Evolutionary conservation across 1,284 basidiomycete species (phyloP).

Genomic region (Sanguinoderma infundibulare): DNA sequence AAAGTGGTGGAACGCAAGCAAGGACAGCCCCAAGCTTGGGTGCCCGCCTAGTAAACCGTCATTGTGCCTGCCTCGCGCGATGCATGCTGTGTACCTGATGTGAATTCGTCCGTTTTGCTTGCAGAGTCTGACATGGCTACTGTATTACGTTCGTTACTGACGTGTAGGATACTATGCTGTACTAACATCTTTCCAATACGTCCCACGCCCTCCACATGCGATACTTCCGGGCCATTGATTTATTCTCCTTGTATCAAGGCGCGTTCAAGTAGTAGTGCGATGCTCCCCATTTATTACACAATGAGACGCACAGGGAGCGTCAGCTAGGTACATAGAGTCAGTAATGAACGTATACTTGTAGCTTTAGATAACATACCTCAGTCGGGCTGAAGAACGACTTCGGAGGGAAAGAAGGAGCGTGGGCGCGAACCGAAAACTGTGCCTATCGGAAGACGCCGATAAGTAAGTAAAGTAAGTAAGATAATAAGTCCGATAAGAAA

Average conservation of each 20-base stretch:
- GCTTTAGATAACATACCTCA: too few species aligned
- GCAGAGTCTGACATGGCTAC: not conserved
- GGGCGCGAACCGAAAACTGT: too few species aligned
- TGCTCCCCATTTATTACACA: not conserved
- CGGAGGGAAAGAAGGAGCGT: too few species aligned
- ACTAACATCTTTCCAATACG: not conserved
- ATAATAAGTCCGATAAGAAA: too few species aligned
- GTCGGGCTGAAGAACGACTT: too few species aligned
- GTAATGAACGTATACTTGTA: too few species aligned
- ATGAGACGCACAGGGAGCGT: too few species aligned
- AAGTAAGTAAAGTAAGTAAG: not conserved
- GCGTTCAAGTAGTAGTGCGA: not conserved
- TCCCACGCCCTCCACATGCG: not conserved
- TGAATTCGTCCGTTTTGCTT: not conserved
- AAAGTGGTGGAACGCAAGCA: slow-evolving; percentile 19
- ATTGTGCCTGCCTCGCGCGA: not conserved
- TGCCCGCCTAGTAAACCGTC: slow-evolving; percentile 1
- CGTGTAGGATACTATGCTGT: not conserved
- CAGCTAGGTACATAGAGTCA: too few species aligned
- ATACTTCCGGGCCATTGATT: not conserved
- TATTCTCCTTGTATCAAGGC: too few species aligned
- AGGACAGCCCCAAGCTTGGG: slow-evolving; percentile 9
- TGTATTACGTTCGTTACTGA: not conserved
- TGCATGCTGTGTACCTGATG: not conserved
- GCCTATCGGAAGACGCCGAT: not conserved